These are phyloP conservation scores for Penicillium arizonense DNA, from an alignment of 495 filamentous ascomycete genomes.

Conservation along the genomic window DNA sequence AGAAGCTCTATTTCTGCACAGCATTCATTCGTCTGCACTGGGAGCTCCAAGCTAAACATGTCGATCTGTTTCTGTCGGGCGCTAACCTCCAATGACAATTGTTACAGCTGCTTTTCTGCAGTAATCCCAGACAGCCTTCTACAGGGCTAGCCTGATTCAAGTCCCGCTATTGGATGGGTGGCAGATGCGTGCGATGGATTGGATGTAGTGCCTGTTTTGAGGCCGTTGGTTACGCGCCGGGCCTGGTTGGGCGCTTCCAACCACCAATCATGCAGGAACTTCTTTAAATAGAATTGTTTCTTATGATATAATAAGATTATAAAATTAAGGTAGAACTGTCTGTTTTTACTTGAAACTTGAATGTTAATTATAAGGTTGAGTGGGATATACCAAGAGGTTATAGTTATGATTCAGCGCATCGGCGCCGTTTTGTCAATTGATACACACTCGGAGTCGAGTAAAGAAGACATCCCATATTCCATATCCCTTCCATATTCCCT, in stretches of 20 bases:
- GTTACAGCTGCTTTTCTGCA: slow-evolving; percentile 11
- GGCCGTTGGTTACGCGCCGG: slow-evolving; percentile 25
- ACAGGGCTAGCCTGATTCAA: not conserved
- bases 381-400: not conserved
- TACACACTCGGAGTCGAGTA: not conserved
- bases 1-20: slow-evolving; percentile 11
- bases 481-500: not conserved
- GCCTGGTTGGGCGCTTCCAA: slow-evolving; percentile 16
- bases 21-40: slow-evolving; percentile 3
- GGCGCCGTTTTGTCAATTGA: not conserved
- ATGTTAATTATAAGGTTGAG: not conserved
- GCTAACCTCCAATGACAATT: slow-evolving; percentile 1
- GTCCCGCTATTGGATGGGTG: slow-evolving; percentile 8
- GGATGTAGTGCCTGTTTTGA: slow-evolving; percentile 6
- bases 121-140: slow-evolving; percentile 16
- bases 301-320: too few relatives aligned
- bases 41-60: slow-evolving; percentile 4
- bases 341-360: too few relatives aligned
- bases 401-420: too few relatives aligned
- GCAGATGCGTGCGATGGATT: not conserved
- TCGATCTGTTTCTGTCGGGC: slow-evolving; percentile 1
- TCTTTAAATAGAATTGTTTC: slow-evolving; percentile 4
- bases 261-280: slow-evolving; percentile 1
- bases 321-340: too few relatives aligned
- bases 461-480: not conserved